phyloP scores from a whole-genome alignment of 2,329 filamentous ascomycete species.

The Colletotrichum sp. region DNA sequence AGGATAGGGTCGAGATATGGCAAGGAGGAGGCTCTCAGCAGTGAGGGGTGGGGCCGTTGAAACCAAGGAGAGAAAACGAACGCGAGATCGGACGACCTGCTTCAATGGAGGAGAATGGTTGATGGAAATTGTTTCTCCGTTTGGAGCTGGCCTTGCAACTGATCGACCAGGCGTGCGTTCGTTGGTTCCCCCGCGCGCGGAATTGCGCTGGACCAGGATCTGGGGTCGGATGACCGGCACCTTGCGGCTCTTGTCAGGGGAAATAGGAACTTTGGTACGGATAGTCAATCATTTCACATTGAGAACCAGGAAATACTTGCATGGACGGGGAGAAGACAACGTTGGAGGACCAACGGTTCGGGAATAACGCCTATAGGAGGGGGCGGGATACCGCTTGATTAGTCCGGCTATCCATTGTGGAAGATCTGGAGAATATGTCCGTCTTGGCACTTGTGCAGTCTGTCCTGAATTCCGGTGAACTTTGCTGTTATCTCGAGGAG shows the following conservation, averaged over 20 bases:
- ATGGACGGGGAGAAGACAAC: not conserved
- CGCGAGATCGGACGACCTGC: not conserved
- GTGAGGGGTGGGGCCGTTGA: not conserved
- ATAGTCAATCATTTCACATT: not conserved
- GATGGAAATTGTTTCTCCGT: slow-evolving; percentile 2
- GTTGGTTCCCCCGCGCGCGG: not conserved
- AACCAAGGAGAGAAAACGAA: not conserved
- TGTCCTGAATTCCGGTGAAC: not conserved
- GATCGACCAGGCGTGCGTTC: not conserved
- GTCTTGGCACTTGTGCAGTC: not conserved
- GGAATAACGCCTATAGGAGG: not conserved
- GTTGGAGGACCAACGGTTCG: not conserved
- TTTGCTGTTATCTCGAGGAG: not conserved
- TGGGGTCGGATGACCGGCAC: not conserved
- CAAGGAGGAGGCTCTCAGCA: not conserved
- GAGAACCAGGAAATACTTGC: not conserved
- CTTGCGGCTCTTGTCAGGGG: not conserved
- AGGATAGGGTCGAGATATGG: not conserved
- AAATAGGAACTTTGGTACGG: not conserved
- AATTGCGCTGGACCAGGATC: not conserved
- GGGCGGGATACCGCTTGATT: not conserved
- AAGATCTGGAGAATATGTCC: not conserved
- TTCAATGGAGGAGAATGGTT: not conserved
- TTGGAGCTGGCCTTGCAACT: not conserved
- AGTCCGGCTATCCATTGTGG: not conserved